Percentiles rank a stretch among this genome's conserved stretches.
Conservation (phyloP, 371 early-diverging fungal genomes). For the Blastocladiella emersonii region DNA sequence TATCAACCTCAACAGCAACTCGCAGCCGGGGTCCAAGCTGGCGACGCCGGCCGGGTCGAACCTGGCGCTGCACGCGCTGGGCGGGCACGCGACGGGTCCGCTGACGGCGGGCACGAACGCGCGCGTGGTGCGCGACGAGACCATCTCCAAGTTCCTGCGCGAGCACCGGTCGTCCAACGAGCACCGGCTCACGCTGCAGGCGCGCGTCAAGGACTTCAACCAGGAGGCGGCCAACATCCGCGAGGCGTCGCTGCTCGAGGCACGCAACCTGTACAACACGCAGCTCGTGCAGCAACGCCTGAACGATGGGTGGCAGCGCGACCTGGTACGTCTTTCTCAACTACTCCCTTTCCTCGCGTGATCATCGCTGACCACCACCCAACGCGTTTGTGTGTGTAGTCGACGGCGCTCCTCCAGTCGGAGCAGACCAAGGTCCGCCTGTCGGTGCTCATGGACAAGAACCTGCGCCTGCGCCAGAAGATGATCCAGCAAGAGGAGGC, state of each 20-base stretch:
- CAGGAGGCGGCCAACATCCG: background rate
- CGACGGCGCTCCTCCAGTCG: background rate
- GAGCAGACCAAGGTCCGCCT: background rate
- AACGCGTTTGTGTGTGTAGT: background rate
- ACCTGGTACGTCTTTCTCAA: background rate
- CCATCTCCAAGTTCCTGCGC: background rate
- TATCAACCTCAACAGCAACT: too few relatives aligned
- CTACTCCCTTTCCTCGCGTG: too few relatives aligned
- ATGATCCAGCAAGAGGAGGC: background rate
- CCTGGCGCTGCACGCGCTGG: too few relatives aligned
- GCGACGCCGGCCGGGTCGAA: too few relatives aligned
- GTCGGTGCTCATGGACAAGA: background rate
- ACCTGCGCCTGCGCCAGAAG: background rate
- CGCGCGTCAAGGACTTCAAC: background rate
- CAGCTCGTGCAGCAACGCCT: background rate
- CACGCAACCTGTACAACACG: background rate
- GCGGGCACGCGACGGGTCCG: too few relatives aligned
- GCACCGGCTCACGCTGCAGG: background rate
- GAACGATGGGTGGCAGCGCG: background rate
- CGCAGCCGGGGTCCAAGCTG: too few relatives aligned
- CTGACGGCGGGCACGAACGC: too few relatives aligned
- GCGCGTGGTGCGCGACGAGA: background rate
- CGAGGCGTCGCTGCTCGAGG: background rate
- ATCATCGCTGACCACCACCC: background rate
- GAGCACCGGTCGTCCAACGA: background rate